Conservation (phyloP, 371 early-diverging fungal genomes). For the Batrachochytrium dendrobatidis region DNA sequence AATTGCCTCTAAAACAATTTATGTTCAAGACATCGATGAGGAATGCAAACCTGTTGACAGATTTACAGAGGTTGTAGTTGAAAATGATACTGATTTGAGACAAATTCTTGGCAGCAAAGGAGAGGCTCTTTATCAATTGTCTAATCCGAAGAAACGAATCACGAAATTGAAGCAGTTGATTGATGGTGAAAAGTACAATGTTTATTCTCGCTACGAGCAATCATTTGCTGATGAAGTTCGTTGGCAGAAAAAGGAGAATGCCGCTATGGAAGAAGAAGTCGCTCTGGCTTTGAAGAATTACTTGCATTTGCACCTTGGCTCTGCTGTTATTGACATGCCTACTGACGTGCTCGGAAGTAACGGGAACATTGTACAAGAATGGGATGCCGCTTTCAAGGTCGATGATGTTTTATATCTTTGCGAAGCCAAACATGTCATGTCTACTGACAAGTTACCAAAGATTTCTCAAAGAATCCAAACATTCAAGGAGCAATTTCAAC, state of each 20-base stretch:
- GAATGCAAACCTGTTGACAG: conserved; percentile 1
- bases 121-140: conserved; percentile 2
- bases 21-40: conserved; percentile 4
- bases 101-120: background rate
- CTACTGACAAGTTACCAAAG: no score
- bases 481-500: no score
- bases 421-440: no score
- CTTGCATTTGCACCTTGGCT: background rate
- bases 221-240: background rate
- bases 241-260: background rate
- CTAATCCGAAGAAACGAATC: conserved; percentile 4
- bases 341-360: background rate
- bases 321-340: background rate
- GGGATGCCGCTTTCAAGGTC: no score
- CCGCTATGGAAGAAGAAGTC: background rate
- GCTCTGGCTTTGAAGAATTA: background rate
- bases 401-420: no score
- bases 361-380: background rate
- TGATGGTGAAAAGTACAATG: conserved; percentile 9
- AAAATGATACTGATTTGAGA: background rate
- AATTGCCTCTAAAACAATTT: background rate
- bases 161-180: conserved; percentile 4
- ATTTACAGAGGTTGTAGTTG: conserved; percentile 3
- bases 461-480: no score
- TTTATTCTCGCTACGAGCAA: conserved; percentile 3